phyloP scores from a whole-genome alignment of 2,329 filamentous ascomycete genomes.

The Cytospora paraplurivora region DNA sequence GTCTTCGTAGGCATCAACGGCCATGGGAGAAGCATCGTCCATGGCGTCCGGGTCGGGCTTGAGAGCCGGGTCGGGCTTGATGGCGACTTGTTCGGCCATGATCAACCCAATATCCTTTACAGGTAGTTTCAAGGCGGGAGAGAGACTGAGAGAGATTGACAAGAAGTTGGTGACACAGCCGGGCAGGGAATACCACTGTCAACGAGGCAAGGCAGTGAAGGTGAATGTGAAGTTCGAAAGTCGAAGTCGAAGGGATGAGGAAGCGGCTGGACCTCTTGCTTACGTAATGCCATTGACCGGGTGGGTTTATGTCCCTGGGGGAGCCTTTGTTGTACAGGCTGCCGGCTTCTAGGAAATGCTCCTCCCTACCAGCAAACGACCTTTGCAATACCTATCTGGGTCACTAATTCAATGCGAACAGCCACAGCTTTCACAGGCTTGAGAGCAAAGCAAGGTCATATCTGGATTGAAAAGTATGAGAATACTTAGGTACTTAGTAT shows the following conservation, averaged over 20 bases:
- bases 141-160: background rate
- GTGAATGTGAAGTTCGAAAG: background rate
- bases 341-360: background rate
- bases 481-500: too few species aligned
- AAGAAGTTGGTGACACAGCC: background rate
- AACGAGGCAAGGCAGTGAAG: background rate
- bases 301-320: background rate
- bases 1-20: constrained; percentile 65
- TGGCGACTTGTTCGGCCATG: constrained; percentile 33
- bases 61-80: constrained; percentile 51
- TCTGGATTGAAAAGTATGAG: too few species aligned
- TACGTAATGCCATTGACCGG: constrained; percentile 7
- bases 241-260: background rate
- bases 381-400: background rate
- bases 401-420: too few species aligned
- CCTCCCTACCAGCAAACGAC: background rate
- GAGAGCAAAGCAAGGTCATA: too few species aligned
- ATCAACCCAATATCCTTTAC: background rate
- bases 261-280: background rate
- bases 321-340: background rate
- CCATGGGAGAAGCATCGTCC: constrained; percentile 42
- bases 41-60: constrained; percentile 48
- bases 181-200: background rate
- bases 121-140: too few species aligned
- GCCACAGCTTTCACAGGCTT: too few species aligned